Percentiles rank a stretch among this genome's conserved stretches.
Conservation (phyloP, 2,329 filamentous ascomycete genomes). For the Whalleya microplaca region DNA sequence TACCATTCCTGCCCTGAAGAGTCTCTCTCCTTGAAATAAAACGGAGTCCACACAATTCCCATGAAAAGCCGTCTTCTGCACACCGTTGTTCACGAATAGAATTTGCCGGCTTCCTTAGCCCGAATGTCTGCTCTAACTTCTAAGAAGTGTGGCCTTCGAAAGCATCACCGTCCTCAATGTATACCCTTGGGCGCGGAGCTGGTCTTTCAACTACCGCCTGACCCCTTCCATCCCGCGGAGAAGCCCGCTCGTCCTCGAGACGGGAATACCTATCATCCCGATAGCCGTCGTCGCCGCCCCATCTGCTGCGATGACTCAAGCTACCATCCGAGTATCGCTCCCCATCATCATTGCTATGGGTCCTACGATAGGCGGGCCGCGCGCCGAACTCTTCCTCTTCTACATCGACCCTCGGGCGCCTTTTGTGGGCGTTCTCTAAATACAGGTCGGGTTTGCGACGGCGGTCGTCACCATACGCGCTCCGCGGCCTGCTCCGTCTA, state of each 20-base stretch:
- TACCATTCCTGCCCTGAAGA: background rate
- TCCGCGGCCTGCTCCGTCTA: background rate
- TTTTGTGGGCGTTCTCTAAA: background rate
- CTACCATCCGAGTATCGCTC: background rate
- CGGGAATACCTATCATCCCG: background rate
- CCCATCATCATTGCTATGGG: slow-evolving; percentile 4
- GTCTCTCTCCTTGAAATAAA: background rate
- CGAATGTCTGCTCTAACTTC: background rate
- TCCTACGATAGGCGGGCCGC: slow-evolving; percentile 6
- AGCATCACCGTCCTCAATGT: background rate
- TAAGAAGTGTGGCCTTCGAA: background rate
- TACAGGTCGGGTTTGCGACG: too few relatives aligned
- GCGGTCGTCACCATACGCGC: background rate
- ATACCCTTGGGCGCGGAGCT: background rate
- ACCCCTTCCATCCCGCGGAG: background rate
- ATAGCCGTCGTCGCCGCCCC: background rate
- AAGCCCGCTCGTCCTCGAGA: background rate
- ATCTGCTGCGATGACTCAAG: background rate
- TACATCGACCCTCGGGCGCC: slow-evolving; percentile 1
- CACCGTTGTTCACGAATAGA: background rate
- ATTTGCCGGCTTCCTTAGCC: background rate
- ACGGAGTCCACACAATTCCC: background rate
- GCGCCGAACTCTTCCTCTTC: slow-evolving; percentile 6
- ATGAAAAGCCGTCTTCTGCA: too few relatives aligned
- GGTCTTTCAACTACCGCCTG: background rate